Conservation (phyloP, 2,329 filamentous ascomycete species). For the Neofusicoccum ribis region DNA sequence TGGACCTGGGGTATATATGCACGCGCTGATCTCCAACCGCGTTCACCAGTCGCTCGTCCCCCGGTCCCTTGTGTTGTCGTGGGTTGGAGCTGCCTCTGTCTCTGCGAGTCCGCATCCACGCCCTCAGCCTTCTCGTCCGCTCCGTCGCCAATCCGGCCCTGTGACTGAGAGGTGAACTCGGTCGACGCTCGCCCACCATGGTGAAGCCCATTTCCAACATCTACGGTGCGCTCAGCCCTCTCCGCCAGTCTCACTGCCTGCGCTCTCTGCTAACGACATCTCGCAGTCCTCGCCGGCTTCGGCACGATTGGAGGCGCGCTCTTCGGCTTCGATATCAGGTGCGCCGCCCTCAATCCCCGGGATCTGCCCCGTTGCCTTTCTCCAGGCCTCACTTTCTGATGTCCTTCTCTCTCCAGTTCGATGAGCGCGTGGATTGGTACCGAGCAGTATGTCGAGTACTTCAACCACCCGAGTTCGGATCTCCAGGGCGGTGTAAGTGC, state of each 20-base stretch:
- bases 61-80: background rate
- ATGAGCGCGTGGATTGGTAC: constrained; percentile 53
- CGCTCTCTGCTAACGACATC: background rate
- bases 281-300: constrained; percentile 29
- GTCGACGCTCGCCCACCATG: background rate
- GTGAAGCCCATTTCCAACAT: constrained; percentile 18
- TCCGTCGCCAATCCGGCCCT: background rate
- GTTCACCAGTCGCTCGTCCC: background rate
- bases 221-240: constrained; percentile 1
- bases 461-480: constrained; percentile 51
- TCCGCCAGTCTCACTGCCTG: background rate
- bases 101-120: background rate
- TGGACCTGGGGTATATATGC: background rate
- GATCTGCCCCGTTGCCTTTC: constrained; percentile 32
- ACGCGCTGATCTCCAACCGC: constrained; percentile 9
- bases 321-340: constrained; percentile 76
- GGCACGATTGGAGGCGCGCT: constrained; percentile 66
- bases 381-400: constrained; percentile 29
- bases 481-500: constrained; percentile 43
- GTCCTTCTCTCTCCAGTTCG: constrained; percentile 26
- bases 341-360: background rate
- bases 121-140: background rate
- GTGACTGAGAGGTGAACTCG: constrained; percentile 4
- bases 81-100: background rate
- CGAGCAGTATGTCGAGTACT: constrained; percentile 50